Percentiles rank a stretch among this genome's conserved stretches.
Evolutionary conservation across 331 rosid species (phyloP).

Genomic region (Spiraea crenata): DNA sequence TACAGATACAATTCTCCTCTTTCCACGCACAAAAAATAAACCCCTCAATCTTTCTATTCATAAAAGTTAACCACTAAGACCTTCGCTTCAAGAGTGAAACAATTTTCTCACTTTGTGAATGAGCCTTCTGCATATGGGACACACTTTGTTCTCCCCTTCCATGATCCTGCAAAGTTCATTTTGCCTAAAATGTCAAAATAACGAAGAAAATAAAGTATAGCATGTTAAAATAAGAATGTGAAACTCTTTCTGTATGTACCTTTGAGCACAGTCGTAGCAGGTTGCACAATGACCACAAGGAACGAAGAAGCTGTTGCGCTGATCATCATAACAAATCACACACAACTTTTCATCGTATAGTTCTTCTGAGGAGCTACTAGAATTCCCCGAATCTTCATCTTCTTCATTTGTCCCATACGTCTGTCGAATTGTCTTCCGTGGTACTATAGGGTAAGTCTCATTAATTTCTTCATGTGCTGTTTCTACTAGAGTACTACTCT

Average conservation of each 20-base stretch:
- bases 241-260: constrained; percentile 38
- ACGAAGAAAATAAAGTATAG: not conserved
- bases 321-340: constrained; percentile 71
- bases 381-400: constrained; percentile 47
- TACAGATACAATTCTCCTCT: constrained; percentile 7
- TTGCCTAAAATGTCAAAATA: not conserved
- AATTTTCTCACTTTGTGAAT: constrained; percentile 60
- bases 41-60: constrained; percentile 8
- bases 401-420: constrained; percentile 56
- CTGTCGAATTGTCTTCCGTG: constrained; percentile 19
- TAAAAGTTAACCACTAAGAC: constrained; percentile 18
- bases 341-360: constrained; percentile 77
- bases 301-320: constrained; percentile 71
- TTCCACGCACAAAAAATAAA: constrained; percentile 11
- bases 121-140: constrained; percentile 79
- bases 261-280: constrained; percentile 77
- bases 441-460: constrained; percentile 58
- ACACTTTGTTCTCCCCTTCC: constrained; percentile 59
- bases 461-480: constrained; percentile 18
- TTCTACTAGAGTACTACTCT: constrained; percentile 4
- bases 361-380: constrained; percentile 64
- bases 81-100: constrained; percentile 33
- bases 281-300: constrained; percentile 93
- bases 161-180: constrained; percentile 45
- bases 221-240: not conserved